Percentiles rank a stretch among this genome's conserved stretches.
These are phyloP conservation scores for Zygotorulaspora mrakii DNA, from an alignment of 1,139 yeast species.

Conservation along the genomic window DNA sequence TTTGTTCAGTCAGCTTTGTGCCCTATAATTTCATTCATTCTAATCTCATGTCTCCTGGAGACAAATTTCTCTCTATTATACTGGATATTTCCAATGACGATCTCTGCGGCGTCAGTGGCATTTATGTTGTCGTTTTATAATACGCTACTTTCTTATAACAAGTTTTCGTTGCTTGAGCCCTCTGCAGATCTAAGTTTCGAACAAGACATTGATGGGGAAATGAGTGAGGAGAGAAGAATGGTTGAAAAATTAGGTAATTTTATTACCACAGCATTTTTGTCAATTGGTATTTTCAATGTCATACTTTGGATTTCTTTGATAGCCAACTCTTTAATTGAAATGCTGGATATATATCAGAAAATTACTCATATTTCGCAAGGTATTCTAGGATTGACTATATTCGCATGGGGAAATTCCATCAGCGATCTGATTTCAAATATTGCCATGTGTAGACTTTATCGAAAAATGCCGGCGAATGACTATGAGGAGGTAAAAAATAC, in stretches of 20 bases:
- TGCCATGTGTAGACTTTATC: constrained; percentile 44
- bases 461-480: constrained; percentile 26
- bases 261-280: constrained; percentile 18
- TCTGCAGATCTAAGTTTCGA: constrained; percentile 5
- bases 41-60: constrained; percentile 20
- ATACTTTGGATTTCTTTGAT: constrained; percentile 63
- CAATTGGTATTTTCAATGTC: constrained; percentile 74
- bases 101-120: constrained; percentile 14
- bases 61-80: constrained; percentile 12
- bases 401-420: constrained; percentile 91
- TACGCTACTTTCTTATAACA: constrained; percentile 17
- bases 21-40: constrained; percentile 23
- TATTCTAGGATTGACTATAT: constrained; percentile 77
- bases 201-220: constrained; percentile 6
- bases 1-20: constrained; percentile 25
- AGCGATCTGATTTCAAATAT: constrained; percentile 90
- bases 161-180: constrained; percentile 24
- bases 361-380: constrained; percentile 56
- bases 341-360: constrained; percentile 45
- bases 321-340: constrained; percentile 53
- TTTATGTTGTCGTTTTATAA: constrained; percentile 14
- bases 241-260: constrained; percentile 18
- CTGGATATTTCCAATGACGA: constrained; percentile 18
- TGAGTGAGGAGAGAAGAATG: constrained; percentile 20
- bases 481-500: constrained; percentile 19